Base-by-base conservation (phyloP, 768 basidiomycete genomes). In the Termitomyces eurrhizus region DNA sequence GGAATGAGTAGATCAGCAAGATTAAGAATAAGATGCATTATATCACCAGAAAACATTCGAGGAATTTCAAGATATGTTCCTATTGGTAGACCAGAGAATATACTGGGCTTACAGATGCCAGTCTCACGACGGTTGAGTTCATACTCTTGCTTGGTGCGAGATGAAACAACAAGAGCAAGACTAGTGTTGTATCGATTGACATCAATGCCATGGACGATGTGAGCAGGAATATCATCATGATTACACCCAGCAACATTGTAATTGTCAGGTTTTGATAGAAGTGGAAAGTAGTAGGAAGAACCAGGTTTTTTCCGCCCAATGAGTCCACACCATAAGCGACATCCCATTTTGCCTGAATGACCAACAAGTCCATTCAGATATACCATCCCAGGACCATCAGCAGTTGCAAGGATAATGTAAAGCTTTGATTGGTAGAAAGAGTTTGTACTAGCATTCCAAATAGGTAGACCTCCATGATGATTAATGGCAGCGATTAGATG, bases 11-110 rank as follows among this genome's bases (percentile, higher is more conserved):
- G 65, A 39, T 78, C 56, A 9, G 33, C 49, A 8, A 75, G 21
- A 62, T 77, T 77, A n/a, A n/a, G n/a, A 74, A 57, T 0, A 3
- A 69, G 66, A 57, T 76, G 75, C 74, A 77, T 75, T 29, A 70
- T 48, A 37, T 76, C 74, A 1, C 48, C 56, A 13, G 57, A 37
- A 59, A 73, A 74, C 21, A 65, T 67, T 0, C 18, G 4, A 9
- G 75, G 69, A 33, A 71, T 52, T 3, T 59, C 42, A 16, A 71
- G 53, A 37, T 56, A 49, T 62, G 65, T 39, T 64, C 58, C 26
- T 5, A 50, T n/a, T 2, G 36, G 37, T 2, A 59, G 26, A n/a
- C 52, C 39, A 39, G 9, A 32, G 12, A 59, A 52, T 8, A 59
- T 41, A 24, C 50, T 59, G 9, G 51, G 37, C 41, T 18, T 42